These are phyloP conservation scores for Tremellales sp. DNA, from an alignment of 1,284 basidiomycete genomes.

Conservation along the genomic window DNA sequence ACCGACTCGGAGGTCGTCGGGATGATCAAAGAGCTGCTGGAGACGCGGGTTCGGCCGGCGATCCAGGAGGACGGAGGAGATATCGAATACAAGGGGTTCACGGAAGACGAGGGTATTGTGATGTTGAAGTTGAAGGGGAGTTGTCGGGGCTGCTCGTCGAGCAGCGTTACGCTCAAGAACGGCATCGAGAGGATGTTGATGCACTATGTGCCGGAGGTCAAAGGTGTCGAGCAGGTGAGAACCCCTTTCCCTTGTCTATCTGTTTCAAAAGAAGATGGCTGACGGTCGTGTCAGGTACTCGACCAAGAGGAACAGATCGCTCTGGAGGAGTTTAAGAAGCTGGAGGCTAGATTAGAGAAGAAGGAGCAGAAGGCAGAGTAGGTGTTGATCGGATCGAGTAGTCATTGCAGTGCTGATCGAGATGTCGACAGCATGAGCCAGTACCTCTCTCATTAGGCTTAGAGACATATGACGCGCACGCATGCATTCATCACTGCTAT, in stretches of 20 bases:
- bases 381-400: conserved; percentile 7
- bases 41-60: conserved; percentile 89
- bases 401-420: neutral
- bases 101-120: conserved; percentile 55
- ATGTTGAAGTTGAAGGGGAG: conserved; percentile 90
- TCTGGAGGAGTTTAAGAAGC: conserved; percentile 83
- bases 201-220: conserved; percentile 98
- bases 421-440: conserved; percentile 42
- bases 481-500: neutral
- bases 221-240: conserved; percentile 88
- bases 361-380: conserved; percentile 47
- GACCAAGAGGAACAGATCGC: conserved; percentile 89
- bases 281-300: conserved; percentile 58
- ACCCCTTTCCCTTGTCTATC: neutral
- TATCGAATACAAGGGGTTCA: conserved; percentile 55
- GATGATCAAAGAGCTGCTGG: conserved; percentile 97
- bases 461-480: too few species aligned
- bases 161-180: conserved; percentile 89
- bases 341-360: conserved; percentile 70
- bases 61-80: conserved; percentile 69
- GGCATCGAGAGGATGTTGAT: conserved; percentile 98
- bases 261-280: conserved; percentile 6
- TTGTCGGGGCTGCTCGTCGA: conserved; percentile 89
- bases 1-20: conserved; percentile 96
- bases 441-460: conserved; percentile 43